Evolutionary conservation across 768 basidiomycete species (phyloP).

Genomic region (Tricholoma sp.): DNA sequence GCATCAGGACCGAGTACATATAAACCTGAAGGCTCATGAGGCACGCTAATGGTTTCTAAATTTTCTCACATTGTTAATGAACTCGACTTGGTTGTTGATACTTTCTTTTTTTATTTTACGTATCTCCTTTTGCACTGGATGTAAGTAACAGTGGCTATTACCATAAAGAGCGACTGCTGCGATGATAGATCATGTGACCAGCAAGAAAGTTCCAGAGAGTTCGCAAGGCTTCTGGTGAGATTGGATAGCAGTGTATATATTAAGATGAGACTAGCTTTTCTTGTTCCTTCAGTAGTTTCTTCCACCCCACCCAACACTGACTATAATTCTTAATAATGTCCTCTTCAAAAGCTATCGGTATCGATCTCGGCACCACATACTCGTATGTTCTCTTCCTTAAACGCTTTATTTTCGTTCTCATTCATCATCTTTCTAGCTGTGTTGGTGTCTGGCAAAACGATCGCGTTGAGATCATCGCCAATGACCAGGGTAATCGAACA

Average conservation of each 20-base stretch:
- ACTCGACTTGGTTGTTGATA: background rate
- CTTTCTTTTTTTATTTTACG: background rate
- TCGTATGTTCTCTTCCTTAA: slow-evolving; percentile 48
- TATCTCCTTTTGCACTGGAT: background rate
- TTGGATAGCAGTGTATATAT: slow-evolving; percentile 19
- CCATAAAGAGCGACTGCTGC: slow-evolving; percentile 10
- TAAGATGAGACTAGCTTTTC: slow-evolving; percentile 23
- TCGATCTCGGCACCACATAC: slow-evolving; percentile 91
- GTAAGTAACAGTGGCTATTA: background rate
- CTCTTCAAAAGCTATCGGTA: slow-evolving; percentile 80
- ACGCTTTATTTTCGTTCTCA: background rate
- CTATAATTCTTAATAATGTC: slow-evolving; percentile 34
- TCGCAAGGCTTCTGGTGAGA: slow-evolving; percentile 30
- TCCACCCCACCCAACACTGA: slow-evolving; percentile 11
- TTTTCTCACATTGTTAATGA: background rate
- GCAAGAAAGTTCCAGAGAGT: slow-evolving; percentile 40
- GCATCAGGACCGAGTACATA: slow-evolving; percentile 17
- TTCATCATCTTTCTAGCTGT: slow-evolving; percentile 50
- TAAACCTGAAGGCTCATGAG: slow-evolving; percentile 16
- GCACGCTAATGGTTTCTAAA: background rate
- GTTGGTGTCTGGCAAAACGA: slow-evolving; percentile 99
- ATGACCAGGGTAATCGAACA: slow-evolving; percentile 92
- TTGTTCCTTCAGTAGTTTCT: background rate
- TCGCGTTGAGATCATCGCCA: slow-evolving; percentile 97
- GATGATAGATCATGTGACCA: slow-evolving; percentile 31